Evolutionary conservation across 2,329 filamentous ascomycete genomes (phyloP), one percentile per base, ranked within the genome.

Genomic region (Aureobasidium mangrovei): DNA sequence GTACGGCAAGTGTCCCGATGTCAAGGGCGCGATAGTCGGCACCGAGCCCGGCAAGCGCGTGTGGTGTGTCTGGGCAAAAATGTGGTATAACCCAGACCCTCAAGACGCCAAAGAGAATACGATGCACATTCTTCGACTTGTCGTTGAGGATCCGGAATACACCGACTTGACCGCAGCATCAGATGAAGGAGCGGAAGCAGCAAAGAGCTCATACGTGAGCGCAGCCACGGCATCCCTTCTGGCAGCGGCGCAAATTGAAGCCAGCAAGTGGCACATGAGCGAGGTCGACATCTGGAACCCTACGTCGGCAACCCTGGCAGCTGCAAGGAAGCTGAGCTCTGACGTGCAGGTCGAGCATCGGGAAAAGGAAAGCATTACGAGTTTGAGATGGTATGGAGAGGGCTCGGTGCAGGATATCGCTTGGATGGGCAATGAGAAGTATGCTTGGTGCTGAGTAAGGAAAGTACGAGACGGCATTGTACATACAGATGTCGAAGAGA

Each of bases 261-360:
- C 91, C 1, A 70, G 74, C 3, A 74, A 80, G 55, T 95, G 88
- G 85, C 73, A 79, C 42, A 81, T 88, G 71, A 74, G 77, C 39
- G 77, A 81, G 43, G 80, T 95, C 3, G 79, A 90, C 66, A 74
- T 91, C 49, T 97, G 91, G 91, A 95, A 93, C 65, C 90, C 91
- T 0, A 78, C 78, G 3, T 72, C 79, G 66, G 66, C 64, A 58
- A 67, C 69, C 9, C 54, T 77, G 31, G 67, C 68, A 29, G 75
- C 72, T 40, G 73, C 69, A 8, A 62, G 65, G 59, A 61, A 59
- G 12, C 62, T 85, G 39, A 69, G 83, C 1, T 68, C 74, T 38
- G 64, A 63, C 28, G 69, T 72, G 2, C 75, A 74, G 7, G 61
- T 88, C 12, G 65, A 76, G 24, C 72, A 79, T 54, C 72, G 87